Evolutionary conservation across 1,284 basidiomycete genomes (phyloP).

Genomic region (Rhodotorula sp.): DNA sequence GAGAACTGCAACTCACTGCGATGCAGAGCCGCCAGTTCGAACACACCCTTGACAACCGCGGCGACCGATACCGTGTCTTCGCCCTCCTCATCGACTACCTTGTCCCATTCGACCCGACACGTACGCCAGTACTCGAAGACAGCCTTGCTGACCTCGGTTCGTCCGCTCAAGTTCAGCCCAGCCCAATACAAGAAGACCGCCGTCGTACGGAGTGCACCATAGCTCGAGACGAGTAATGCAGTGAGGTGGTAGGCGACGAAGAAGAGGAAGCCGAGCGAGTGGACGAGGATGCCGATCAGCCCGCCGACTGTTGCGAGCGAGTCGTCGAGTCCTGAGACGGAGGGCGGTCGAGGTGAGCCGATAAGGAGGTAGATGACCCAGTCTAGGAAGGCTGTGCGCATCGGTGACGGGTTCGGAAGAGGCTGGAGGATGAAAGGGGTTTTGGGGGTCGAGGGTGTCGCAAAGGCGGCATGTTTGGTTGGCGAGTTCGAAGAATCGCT

Average conservation of each 20-base stretch:
- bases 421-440: background rate
- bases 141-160: constrained; percentile 27
- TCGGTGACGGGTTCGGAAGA: background rate
- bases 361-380: constrained; percentile 24
- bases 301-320: constrained; percentile 25
- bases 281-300: constrained; percentile 26
- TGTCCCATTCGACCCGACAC: constrained; percentile 34
- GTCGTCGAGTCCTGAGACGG: background rate
- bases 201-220: background rate
- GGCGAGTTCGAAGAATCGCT: background rate
- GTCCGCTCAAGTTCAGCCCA: constrained; percentile 26
- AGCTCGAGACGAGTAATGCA: constrained; percentile 13
- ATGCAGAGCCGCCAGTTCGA: constrained; percentile 24
- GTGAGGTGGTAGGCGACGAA: constrained; percentile 27
- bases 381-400: background rate
- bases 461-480: background rate
- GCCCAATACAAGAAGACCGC: constrained; percentile 28
- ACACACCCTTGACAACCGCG: constrained; percentile 16
- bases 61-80: background rate
- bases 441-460: background rate
- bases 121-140: constrained; percentile 20
- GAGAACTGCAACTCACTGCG: constrained; percentile 9
- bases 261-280: constrained; percentile 31
- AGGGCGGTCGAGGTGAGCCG: constrained; percentile 5
- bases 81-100: constrained; percentile 27